Evolutionary conservation across 805 yeast genomes (phyloP).

Genomic region (Monosporozyma yasuniensis): DNA sequence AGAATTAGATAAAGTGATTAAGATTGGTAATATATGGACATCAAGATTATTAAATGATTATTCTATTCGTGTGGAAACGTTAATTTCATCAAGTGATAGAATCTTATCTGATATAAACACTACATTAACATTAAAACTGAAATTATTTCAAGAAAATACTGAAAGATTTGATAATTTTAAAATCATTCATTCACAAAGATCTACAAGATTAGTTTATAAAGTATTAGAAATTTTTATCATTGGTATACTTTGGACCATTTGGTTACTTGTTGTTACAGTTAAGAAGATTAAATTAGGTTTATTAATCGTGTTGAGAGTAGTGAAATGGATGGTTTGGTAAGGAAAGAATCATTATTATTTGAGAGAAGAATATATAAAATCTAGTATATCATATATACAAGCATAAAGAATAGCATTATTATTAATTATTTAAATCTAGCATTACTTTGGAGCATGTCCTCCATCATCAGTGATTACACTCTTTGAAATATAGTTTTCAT

Average conservation of each 20-base stretch:
- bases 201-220: slow-evolving; percentile 17
- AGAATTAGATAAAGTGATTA: slow-evolving; percentile 22
- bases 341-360: slow-evolving; percentile 11
- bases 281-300: slow-evolving; percentile 13
- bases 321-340: slow-evolving; percentile 24
- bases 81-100: slow-evolving; percentile 56
- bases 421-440: background rate
- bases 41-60: slow-evolving; percentile 29
- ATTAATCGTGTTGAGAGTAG: slow-evolving; percentile 10
- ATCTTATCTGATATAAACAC: slow-evolving; percentile 68
- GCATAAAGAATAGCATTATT: too few species aligned
- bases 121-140: slow-evolving; percentile 52
- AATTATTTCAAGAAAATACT: slow-evolving; percentile 27
- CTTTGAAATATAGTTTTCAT: slow-evolving; percentile 17
- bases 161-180: slow-evolving; percentile 22
- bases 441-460: background rate
- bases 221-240: slow-evolving; percentile 25
- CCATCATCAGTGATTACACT: background rate
- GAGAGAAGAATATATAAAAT: background rate
- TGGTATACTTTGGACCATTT: slow-evolving; percentile 22
- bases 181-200: slow-evolving; percentile 18
- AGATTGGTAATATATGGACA: slow-evolving; percentile 27
- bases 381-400: background rate
- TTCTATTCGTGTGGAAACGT: slow-evolving; percentile 49
- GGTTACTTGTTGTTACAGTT: slow-evolving; percentile 22